phyloP scores from a whole-genome alignment of 345 rosid genomes.

The Moringa oleifera region DNA sequence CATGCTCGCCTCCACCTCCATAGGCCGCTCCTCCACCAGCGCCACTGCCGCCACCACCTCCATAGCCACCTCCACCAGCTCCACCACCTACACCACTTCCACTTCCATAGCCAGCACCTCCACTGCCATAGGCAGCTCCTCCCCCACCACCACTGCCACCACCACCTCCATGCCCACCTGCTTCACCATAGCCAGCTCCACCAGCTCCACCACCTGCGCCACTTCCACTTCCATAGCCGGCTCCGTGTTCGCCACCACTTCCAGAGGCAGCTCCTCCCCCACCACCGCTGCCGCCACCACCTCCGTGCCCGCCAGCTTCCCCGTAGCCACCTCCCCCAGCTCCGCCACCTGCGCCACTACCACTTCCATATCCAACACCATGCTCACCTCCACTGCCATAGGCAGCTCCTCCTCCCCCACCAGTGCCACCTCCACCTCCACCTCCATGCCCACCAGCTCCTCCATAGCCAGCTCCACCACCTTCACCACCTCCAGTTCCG shows the following conservation, averaged over 20 bases:
- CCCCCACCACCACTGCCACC: constrained; percentile 23
- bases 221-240: constrained; percentile 30
- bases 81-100: too few species aligned
- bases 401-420: constrained; percentile 20
- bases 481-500: constrained; percentile 18
- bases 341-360: constrained; percentile 17
- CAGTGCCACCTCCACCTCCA: constrained; percentile 21
- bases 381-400: constrained; percentile 26
- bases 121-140: constrained; percentile 23
- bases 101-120: constrained; percentile 18
- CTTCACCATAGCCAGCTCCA: background rate
- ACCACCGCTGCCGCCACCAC: too few species aligned
- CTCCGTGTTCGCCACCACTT: constrained; percentile 30
- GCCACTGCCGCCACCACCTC: constrained; percentile 24
- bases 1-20: too few species aligned
- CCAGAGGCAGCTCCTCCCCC: constrained; percentile 25
- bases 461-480: background rate
- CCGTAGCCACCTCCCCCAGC: too few species aligned
- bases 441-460: constrained; percentile 24
- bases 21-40: too few species aligned
- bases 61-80: constrained; percentile 18
- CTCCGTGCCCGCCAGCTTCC: constrained; percentile 28
- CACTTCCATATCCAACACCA: constrained; percentile 25
- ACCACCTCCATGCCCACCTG: too few species aligned
- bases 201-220: constrained; percentile 32